Percentiles rank a stretch among this genome's conserved stretches.
phyloP scores from a whole-genome alignment of 139 green algal genomes.

The Microglena sp. region DNA sequence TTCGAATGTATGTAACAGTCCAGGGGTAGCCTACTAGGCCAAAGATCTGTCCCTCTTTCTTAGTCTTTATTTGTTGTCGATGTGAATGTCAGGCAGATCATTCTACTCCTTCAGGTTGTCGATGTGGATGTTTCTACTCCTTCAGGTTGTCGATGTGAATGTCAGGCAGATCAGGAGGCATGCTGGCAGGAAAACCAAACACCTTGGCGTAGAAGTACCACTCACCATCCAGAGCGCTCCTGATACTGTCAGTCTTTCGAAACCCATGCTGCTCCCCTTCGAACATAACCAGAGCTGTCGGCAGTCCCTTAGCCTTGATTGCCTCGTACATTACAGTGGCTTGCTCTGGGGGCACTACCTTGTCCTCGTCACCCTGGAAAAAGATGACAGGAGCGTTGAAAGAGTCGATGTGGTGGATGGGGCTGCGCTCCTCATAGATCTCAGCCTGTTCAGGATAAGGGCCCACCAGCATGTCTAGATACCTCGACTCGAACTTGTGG shows the following conservation, averaged over 20 bases:
- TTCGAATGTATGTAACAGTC: too few relatives aligned
- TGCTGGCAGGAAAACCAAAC: slow-evolving; percentile 43
- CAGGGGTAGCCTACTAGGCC: too few relatives aligned
- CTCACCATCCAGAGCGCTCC: slow-evolving; percentile 56
- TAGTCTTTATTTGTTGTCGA: too few relatives aligned
- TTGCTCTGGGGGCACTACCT: slow-evolving; percentile 74
- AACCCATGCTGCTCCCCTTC: slow-evolving; percentile 78
- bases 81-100: too few relatives aligned
- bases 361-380: slow-evolving; percentile 76
- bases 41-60: too few relatives aligned
- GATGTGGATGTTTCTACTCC: not conserved
- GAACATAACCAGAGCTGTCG: slow-evolving; percentile 68
- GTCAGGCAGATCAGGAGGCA: slow-evolving; percentile 35
- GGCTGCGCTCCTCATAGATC: slow-evolving; percentile 53
- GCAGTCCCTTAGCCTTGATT: slow-evolving; percentile 50
- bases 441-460: slow-evolving; percentile 42
- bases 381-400: slow-evolving; percentile 52
- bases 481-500: slow-evolving; percentile 63
- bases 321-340: slow-evolving; percentile 47
- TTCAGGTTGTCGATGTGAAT: slow-evolving; percentile 58
- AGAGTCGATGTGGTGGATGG: slow-evolving; percentile 48
- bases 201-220: slow-evolving; percentile 65
- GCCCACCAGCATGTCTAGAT: slow-evolving; percentile 58
- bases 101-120: not conserved
- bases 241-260: slow-evolving; percentile 42